Base-by-base conservation (phyloP, 116 monocot genomes). In the Papilionanthe hybrid region DNA sequence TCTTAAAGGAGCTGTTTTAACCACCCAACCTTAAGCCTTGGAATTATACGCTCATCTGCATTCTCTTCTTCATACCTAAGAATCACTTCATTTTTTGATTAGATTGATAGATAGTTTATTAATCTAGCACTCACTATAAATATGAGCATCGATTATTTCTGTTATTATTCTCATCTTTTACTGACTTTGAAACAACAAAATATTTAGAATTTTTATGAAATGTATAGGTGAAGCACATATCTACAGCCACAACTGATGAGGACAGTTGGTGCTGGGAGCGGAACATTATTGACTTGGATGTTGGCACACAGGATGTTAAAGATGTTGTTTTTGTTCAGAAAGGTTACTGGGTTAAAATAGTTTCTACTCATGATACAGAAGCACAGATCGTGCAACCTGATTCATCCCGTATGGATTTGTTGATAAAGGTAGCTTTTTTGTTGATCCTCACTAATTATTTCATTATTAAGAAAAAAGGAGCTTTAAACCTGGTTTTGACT, bases 221-320 rank as follows among this genome's bases (percentile, higher is more conserved):
- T 75, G 17, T 79, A 77, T 79, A 98, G 98, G 88, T 94, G 58
- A 93, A 89, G 77, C 93, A 91, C 47, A 72, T 71, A 20, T 77
- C 78, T 67, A 73, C 75, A 42, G 19, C 55, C 60, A 22, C 23
- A 19, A 4, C 84, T 44, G 77, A 72, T 53, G 84, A 86, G 50
- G 94, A 95, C 80, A 83, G 79, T 78, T 99, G 95, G 99, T 99
- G 95, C 78, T 99, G 99, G 99, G 88, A 90, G 15, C 84, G 86
- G 79, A 87, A 72, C 78, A 12, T 73, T 63, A 55, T 99, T 80
- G 82, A 93, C 76, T 45, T 99, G 81, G 90, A 95, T 78, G 86
- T 99, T 57, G 91, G 91, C 42, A 81, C 86, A 72, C 89, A 93
- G 77, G 95, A 99, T 78, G 77, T 89, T 67, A 79, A 83, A 9